Conservation (phyloP, 345 rosid species). For the Aquilaria malaccensis region DNA sequence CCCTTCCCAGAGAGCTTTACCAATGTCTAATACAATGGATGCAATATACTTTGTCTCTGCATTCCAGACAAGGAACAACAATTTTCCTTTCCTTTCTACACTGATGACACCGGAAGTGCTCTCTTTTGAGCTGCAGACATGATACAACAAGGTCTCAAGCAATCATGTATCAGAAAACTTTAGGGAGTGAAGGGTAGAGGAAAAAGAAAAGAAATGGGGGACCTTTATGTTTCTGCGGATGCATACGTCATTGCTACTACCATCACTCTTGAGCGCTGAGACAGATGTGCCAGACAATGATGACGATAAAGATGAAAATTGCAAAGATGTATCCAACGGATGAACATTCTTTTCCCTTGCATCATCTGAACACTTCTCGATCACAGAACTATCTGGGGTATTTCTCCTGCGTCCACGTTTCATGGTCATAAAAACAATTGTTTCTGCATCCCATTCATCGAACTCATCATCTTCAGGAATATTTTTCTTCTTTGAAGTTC, state of each 20-base stretch:
- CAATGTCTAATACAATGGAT: constrained; percentile 53
- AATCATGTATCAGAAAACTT: constrained; percentile 3
- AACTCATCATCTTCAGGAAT: constrained; percentile 6
- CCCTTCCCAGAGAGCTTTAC: constrained; percentile 25
- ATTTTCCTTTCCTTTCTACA: constrained; percentile 55
- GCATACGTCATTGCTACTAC: constrained; percentile 12
- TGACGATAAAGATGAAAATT: constrained; percentile 15
- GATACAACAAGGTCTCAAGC: constrained; percentile 13
- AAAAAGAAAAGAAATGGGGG: constrained; percentile 4
- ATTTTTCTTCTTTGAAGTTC: constrained; percentile 9
- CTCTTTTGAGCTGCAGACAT: constrained; percentile 22
- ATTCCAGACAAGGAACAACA: constrained; percentile 47
- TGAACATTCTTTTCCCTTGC: constrained; percentile 5
- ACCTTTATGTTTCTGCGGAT: constrained; percentile 19
- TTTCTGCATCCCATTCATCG: constrained; percentile 24
- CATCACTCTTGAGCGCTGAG: constrained; percentile 20
- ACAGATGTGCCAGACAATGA: constrained; percentile 16
- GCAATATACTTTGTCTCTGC: constrained; percentile 41
- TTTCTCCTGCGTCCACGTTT: constrained; percentile 14
- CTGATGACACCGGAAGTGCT: constrained; percentile 54
- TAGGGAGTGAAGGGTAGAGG: neutral
- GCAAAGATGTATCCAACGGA: constrained; percentile 9
- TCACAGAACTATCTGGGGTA: neutral
- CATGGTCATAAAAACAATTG: constrained; percentile 16
- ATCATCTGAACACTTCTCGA: constrained; percentile 6